These are phyloP conservation scores for Metarhizium humberi DNA, from an alignment of 2,329 filamentous ascomycete species.

Conservation along the genomic window DNA sequence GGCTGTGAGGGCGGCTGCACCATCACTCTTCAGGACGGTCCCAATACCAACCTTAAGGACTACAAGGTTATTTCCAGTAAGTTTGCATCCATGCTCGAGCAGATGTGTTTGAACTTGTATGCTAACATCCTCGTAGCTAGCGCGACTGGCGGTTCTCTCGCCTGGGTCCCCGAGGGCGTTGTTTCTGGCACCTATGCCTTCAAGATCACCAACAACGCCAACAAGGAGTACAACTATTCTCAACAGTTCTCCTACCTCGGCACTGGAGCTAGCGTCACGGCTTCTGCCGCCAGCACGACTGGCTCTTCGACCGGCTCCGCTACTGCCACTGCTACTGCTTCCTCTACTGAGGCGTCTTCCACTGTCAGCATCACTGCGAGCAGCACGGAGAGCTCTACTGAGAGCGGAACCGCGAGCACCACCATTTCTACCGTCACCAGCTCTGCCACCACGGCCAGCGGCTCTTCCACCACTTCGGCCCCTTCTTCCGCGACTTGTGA, in stretches of 20 bases:
- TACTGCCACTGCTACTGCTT: neutral
- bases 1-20: constrained; percentile 25
- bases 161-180: constrained; percentile 17
- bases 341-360: too few species aligned
- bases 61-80: constrained; percentile 23
- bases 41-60: constrained; percentile 17
- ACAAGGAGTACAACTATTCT: constrained; percentile 22
- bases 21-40: constrained; percentile 24
- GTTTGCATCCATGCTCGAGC: constrained; percentile 5
- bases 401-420: neutral
- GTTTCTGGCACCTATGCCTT: constrained; percentile 25
- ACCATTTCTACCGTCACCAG: neutral
- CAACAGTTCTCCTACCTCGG: constrained; percentile 20
- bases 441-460: too few species aligned
- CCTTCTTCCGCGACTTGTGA: neutral
- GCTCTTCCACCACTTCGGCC: neutral
- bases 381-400: neutral
- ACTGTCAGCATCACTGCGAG: too few species aligned
- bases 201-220: constrained; percentile 21
- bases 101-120: neutral
- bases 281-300: neutral
- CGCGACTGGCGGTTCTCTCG: constrained; percentile 16
- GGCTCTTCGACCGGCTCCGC: too few species aligned
- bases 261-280: constrained; percentile 4
- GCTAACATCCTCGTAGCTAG: constrained; percentile 5